Conservation (phyloP, 2,329 filamentous ascomycete species). For the Hawksworthiomyces lignivorus region DNA sequence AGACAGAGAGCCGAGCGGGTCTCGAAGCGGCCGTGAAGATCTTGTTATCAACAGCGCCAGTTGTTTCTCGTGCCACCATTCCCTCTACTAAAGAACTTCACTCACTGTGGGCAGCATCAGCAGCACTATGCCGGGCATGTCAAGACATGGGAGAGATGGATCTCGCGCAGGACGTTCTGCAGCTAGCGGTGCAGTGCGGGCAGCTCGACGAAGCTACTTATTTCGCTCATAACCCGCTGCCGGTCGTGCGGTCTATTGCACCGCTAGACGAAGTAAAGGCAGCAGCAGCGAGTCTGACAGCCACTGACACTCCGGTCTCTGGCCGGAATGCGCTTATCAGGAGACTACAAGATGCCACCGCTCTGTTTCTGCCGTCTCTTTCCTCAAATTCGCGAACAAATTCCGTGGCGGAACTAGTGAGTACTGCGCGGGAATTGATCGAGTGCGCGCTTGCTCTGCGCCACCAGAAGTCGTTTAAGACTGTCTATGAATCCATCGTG, state of each 20-base stretch:
- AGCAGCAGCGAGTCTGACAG: not conserved
- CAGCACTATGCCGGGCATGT: constrained; percentile 25
- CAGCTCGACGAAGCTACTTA: constrained; percentile 26
- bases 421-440: constrained; percentile 22
- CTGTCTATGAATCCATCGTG: constrained; percentile 26
- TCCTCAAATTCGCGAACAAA: not conserved
- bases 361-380: constrained; percentile 9
- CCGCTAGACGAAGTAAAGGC: not conserved
- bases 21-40: not conserved
- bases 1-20: not conserved
- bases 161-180: constrained; percentile 25
- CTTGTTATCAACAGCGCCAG: not conserved
- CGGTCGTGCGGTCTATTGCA: constrained; percentile 23
- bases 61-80: too few species aligned
- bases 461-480: constrained; percentile 16
- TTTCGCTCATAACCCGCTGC: constrained; percentile 27
- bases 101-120: constrained; percentile 18
- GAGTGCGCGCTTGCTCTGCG: constrained; percentile 19
- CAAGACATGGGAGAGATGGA: constrained; percentile 23
- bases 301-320: not conserved
- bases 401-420: constrained; percentile 8
- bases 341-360: constrained; percentile 4
- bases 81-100: not conserved
- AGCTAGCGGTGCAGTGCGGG: constrained; percentile 18
- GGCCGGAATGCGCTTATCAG: not conserved